Evolutionary conservation across 2,329 filamentous ascomycete species (phyloP).

Genomic region (Alternaria sp.): DNA sequence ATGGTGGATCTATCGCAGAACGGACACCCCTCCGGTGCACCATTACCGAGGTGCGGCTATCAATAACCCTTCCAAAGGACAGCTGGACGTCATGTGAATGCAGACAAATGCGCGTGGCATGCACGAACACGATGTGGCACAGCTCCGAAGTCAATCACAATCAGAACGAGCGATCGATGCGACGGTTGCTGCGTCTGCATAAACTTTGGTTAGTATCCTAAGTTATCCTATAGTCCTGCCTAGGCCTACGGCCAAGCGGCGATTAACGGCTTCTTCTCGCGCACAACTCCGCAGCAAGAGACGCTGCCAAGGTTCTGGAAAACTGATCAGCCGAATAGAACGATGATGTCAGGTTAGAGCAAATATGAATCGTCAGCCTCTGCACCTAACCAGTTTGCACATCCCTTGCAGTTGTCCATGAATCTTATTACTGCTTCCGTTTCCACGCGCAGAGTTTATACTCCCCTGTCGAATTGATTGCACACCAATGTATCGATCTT

Average conservation of each 20-base stretch:
- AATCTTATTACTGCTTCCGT: not conserved
- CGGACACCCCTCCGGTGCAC: slow-evolving; percentile 26
- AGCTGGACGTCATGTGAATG: slow-evolving; percentile 22
- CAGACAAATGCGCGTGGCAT: slow-evolving; percentile 13
- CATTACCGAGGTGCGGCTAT: slow-evolving; percentile 27
- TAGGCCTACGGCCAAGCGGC: not conserved
- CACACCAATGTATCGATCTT: not conserved
- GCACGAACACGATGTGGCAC: slow-evolving; percentile 8
- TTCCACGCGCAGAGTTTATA: not conserved
- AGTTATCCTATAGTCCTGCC: not conserved
- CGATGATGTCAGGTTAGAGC: not conserved
- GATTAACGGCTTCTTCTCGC: not conserved
- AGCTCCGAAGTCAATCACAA: not conserved
- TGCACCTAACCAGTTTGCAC: not conserved
- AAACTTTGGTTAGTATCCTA: slow-evolving; percentile 6
- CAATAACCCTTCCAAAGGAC: slow-evolving; percentile 5
- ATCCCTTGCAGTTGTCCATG: slow-evolving; percentile 1
- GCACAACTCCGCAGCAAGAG: not conserved
- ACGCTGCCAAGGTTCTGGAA: not conserved
- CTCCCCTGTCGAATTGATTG: not conserved
- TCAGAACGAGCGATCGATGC: not conserved
- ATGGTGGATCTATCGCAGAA: slow-evolving; percentile 19
- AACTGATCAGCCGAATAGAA: not conserved
- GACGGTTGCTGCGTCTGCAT: not conserved
- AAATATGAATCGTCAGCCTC: not conserved